Evolutionary conservation across 78 protist genomes (phyloP), one percentile per base, ranked within the genome.

Genomic region (Bigelowiella natans): DNA sequence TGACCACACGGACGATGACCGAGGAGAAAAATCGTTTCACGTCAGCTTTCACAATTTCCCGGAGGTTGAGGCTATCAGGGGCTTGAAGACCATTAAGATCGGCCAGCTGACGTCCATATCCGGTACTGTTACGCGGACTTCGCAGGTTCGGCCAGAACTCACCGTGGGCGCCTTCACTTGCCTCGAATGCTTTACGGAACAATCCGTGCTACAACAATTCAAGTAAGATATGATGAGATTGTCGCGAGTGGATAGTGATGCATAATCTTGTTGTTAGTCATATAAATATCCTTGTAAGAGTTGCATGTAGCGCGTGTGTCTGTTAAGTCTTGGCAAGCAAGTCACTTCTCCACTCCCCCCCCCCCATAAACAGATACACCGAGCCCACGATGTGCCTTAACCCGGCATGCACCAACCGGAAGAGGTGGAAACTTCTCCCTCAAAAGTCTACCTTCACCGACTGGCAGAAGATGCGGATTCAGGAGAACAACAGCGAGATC

Each of bases 111-210:
- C 38, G 11, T 37, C 88, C 36, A 84, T 98, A 34, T 31, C 88
- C 0, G 99, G 99, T 63, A 97, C 99, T 0, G 98, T 99, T 0
- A 98, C 99, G 36, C 95, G 99, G 51, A 93, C 98, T 0, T 64
- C 97, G 0, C 98, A 98, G 37, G 96, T 97, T 1, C 94, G 99
- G 28, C 99, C 99, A 0, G 99, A 98, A 94, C 96, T 99, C 0
- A 18, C 96, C 31, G 2, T 30, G 0, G 99, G 97, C 18, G 39
- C 90, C 29, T 99, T 98, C 90, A 0, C 0, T 39, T 99, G 99
- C 93, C 11, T 34, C 88, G 83, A 91, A 26, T 91, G 91, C 90
- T 1, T 26, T 39, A 2, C 1, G 37, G 30, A 31, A 31, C 36
- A 7, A 0, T 28, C 84, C 2, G 92, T 98, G 0, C 92, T 51